Base-by-base conservation (phyloP, 768 basidiomycete species). In the Glaciozyma martinii region DNA sequence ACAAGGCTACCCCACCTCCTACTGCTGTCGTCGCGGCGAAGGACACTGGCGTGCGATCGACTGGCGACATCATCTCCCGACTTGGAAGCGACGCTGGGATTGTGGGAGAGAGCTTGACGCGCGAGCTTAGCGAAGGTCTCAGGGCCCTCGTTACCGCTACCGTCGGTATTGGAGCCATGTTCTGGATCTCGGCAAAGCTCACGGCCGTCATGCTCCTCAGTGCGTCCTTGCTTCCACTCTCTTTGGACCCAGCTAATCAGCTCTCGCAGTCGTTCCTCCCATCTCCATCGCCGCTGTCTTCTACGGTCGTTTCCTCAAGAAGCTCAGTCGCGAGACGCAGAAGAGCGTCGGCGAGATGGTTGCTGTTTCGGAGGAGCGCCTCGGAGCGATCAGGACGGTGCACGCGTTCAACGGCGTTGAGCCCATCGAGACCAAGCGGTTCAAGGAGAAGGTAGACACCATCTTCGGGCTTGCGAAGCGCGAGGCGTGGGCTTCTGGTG, bases 91-190 rank as follows among this genome's bases (percentile, higher is more conserved):
- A 99, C 75, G 89, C 89, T 9, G 89, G 85, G 70, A 89, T 98
- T 68, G 89, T 98, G 49, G 94, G 94, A 21, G 71, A 78, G 50
- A 76, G 75, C 29, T 75, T 82, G 21, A 81, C 81, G 8, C 75
- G 76, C 52, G 81, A 82, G 64, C 68, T 82, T 55, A 78, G 77
- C 57, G 81, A 82, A 71, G 81, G 80, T 0, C 70, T 81, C 43
- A 67, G 80, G 58, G 88, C 93, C 0, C 76, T 91, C 42, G 89
- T 97, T 42, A 93, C 94, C 81, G 89, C 91, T 40, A 84, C 87
- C n/a, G 92, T 91, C 70, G 94, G 94, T 88, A 91, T 97, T 67
- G 90, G 88, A 54, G 89, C 90, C 49, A 99, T 97, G 94, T 85
- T 97, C 71, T 93, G 87, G 76, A 83, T 94, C 61, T 93, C 88